phyloP scores from a whole-genome alignment of 495 filamentous ascomycete species.

The Mytilinidion resinicola region DNA sequence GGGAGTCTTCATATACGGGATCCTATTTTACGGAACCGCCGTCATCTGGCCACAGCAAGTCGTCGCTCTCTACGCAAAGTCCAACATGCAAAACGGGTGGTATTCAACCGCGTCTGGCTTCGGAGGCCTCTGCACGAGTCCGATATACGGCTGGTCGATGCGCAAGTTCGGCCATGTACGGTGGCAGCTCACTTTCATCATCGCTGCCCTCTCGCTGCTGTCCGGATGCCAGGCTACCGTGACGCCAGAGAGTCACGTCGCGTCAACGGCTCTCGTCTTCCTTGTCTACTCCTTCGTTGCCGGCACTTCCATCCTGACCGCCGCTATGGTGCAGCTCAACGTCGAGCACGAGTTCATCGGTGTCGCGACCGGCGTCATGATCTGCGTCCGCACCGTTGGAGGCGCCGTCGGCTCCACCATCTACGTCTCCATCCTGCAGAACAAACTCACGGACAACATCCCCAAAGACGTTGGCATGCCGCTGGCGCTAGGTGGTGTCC shows the following conservation, averaged over 20 bases:
- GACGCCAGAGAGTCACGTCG: neutral
- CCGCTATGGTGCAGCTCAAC: neutral
- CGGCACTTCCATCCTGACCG: neutral
- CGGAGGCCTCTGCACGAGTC: neutral
- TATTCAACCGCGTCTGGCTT: neutral
- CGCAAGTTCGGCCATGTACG: neutral
- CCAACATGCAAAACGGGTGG: neutral
- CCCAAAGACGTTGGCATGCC: neutral
- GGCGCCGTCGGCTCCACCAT: neutral
- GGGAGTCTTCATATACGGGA: neutral
- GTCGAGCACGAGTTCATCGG: neutral
- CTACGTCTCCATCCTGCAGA: neutral
- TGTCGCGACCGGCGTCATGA: neutral
- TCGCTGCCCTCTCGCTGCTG: neutral
- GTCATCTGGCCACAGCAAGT: neutral
- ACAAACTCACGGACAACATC: neutral
- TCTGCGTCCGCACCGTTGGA: neutral
- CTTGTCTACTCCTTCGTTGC: neutral
- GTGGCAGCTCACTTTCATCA: neutral
- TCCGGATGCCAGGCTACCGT: neutral
- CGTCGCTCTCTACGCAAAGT: neutral
- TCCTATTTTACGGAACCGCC: neutral
- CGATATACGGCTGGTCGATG: neutral
- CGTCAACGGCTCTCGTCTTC: neutral
- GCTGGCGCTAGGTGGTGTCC: neutral